A percentile compares a stretch with the other conserved stretches of the same genome.
Conservation (phyloP, 2,329 filamentous ascomycete species). For the Chaetomiaceae sp. region DNA sequence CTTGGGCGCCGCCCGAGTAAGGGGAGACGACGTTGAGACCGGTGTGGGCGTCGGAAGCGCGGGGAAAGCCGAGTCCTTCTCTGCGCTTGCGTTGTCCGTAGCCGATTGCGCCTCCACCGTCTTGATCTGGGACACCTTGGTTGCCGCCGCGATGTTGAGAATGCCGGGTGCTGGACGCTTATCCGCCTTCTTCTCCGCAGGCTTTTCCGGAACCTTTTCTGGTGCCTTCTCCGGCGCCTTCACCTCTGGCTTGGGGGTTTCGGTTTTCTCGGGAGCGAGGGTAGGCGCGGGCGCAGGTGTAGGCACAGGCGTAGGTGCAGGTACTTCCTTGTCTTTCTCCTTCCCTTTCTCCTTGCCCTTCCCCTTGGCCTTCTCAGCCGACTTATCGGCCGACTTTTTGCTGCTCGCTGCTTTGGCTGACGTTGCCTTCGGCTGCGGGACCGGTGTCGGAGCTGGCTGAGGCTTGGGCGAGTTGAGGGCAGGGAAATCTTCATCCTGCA, state of each 20-base stretch:
- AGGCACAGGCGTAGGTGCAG: conserved; percentile 1
- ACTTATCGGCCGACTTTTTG: conserved; percentile 30
- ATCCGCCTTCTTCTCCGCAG: conserved; percentile 23
- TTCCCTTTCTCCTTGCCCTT: conserved; percentile 16
- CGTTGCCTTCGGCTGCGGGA: conserved; percentile 34
- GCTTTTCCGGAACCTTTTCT: conserved; percentile 14
- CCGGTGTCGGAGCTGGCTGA: conserved; percentile 32
- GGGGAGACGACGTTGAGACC: conserved; percentile 48
- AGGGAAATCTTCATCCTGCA: conserved; percentile 62
- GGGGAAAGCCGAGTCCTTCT: conserved; percentile 43
- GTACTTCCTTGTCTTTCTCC: conserved; percentile 12
- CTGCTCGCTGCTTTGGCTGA: conserved; percentile 34
- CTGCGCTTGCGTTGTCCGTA: conserved; percentile 34
- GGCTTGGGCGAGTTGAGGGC: conserved; percentile 47
- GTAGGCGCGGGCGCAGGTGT: conserved; percentile 17
- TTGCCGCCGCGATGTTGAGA: conserved; percentile 48
- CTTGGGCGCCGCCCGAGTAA: conserved; percentile 52
- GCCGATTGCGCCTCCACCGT: conserved; percentile 30
- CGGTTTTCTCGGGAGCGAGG: conserved; percentile 25
- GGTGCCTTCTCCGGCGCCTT: conserved; percentile 27
- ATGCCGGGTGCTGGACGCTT: conserved; percentile 40
- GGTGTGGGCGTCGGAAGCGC: conserved; percentile 47
- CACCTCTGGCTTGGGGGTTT: conserved; percentile 19
- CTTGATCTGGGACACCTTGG: conserved; percentile 35
- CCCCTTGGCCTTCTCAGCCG: conserved; percentile 18